phyloP scores from a whole-genome alignment of 176 grass and related monocot genomes.

The Hyparrhenia diplandra region DNA sequence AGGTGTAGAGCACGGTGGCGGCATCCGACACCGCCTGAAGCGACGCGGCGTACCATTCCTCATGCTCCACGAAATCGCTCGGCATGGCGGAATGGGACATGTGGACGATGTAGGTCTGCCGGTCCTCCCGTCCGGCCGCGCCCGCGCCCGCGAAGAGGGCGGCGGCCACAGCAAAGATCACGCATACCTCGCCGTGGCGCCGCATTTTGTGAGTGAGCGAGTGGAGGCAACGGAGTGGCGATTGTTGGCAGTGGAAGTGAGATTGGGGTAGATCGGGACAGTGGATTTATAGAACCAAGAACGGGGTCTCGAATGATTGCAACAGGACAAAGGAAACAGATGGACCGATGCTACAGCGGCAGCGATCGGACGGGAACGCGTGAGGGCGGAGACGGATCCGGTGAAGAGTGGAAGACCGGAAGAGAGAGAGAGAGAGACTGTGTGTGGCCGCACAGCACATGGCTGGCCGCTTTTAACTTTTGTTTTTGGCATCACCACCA shows the following conservation, averaged over 20 bases:
- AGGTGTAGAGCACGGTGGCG: slow-evolving; percentile 72
- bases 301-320: background rate
- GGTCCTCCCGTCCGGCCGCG: background rate
- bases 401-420: too few species aligned
- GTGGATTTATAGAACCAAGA: slow-evolving; percentile 31
- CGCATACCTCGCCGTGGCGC: slow-evolving; percentile 31
- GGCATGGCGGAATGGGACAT: slow-evolving; percentile 70
- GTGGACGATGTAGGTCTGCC: slow-evolving; percentile 84
- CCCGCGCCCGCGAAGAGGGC: background rate
- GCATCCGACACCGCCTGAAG: slow-evolving; percentile 72
- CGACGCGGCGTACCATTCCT: slow-evolving; percentile 73
- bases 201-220: slow-evolving; percentile 28
- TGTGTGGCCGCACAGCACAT: slow-evolving; percentile 15
- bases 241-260: background rate
- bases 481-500: background rate
- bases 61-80: slow-evolving; percentile 44
- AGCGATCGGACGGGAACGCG: background rate
- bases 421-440: background rate
- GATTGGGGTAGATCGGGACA: slow-evolving; percentile 1
- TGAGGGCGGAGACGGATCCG: background rate
- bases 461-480: slow-evolving; percentile 33
- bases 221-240: background rate
- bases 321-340: slow-evolving; percentile 37
- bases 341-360: slow-evolving; percentile 2
- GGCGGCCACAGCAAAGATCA: slow-evolving; percentile 29